Evolutionary conservation across 306 rosid genomes (phyloP), one percentile per base, ranked within the genome.

Genomic region (Vicia villosa): DNA sequence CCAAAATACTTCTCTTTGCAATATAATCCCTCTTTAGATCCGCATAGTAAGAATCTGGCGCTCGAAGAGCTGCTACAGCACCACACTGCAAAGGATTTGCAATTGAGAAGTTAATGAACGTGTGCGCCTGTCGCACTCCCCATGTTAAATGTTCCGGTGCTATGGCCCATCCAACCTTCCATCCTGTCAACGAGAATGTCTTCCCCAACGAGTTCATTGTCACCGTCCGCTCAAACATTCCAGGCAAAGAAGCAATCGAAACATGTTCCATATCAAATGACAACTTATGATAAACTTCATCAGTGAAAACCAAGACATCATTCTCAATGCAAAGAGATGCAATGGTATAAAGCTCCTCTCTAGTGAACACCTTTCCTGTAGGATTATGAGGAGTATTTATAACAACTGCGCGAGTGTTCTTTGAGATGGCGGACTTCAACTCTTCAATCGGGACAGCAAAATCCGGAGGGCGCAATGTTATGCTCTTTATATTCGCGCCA

Each of bases 121-220:
- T 9, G 26, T 81, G 85, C 3, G 85, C 82, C 51, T 84, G 97
- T 64, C 97, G 57, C 68, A 94, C 60, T 34, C 97, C 97, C 88
- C 96, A 86, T 49, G 96, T 67, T 61, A 90, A 83, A 76, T 90
- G 96, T 1, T 83, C 74, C 0, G 97, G 96, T 16, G 97, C 98
- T 66, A 90, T 80, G 14, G 90, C 95, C 98, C 96, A 90, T 4
- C 96, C 96, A 3, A 90, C 81, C 86, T 87, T 94, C 98, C 98
- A 94, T 17, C 97, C 90, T 0, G 98, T 94, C 42, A 94, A 64
- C 59, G 91, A 88, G 70, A 87, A 94, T 50, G 98, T 88, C 83
- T 94, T 94, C 15, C 85, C 92, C 72, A 90, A 66, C 6, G 98
- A 90, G 64, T 90, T 88, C 92, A 90, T 70, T 3, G 97, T 90